A percentile compares a stretch with the other conserved stretches of the same genome.
phyloP scores from a whole-genome alignment of 176 grass and related monocot genomes.

The Puya raimondii region DNA sequence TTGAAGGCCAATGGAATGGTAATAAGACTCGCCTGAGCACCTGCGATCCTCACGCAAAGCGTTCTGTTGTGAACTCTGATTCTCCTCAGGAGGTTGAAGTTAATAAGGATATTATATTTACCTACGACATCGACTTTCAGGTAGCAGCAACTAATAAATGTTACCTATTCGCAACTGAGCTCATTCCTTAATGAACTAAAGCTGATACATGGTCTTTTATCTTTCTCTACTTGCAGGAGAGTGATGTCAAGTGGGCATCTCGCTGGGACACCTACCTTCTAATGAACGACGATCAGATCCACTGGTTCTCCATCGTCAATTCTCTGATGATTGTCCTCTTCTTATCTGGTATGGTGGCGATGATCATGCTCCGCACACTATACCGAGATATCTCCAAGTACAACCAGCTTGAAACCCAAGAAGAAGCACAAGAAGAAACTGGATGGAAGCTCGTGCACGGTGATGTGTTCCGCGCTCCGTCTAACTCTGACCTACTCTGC shows the following conservation, averaged over 20 bases:
- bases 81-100: constrained; percentile 71
- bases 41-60: constrained; percentile 79
- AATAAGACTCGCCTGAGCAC: constrained; percentile 63
- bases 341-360: constrained; percentile 93
- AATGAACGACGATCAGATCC: constrained; percentile 90
- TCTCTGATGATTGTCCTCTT: constrained; percentile 94
- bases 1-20: constrained; percentile 64
- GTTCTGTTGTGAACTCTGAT: constrained; percentile 52
- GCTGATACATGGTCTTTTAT: constrained; percentile 3
- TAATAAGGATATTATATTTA: constrained; percentile 76
- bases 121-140: constrained; percentile 72
- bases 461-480: constrained; percentile 69
- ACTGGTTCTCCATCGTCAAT: constrained; percentile 96
- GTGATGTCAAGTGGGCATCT: constrained; percentile 93
- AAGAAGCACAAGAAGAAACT: constrained; percentile 88
- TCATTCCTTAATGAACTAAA: neutral
- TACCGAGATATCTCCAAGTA: constrained; percentile 92
- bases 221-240: constrained; percentile 52
- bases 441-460: constrained; percentile 93
- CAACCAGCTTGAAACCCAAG: constrained; percentile 81
- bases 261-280: constrained; percentile 85
- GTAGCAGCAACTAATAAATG: constrained; percentile 22
- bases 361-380: constrained; percentile 95
- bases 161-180: neutral
- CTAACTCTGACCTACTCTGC: constrained; percentile 65